phyloP scores from a whole-genome alignment of 169 alveolate genomes.

The Plasmodium relictum region DNA sequence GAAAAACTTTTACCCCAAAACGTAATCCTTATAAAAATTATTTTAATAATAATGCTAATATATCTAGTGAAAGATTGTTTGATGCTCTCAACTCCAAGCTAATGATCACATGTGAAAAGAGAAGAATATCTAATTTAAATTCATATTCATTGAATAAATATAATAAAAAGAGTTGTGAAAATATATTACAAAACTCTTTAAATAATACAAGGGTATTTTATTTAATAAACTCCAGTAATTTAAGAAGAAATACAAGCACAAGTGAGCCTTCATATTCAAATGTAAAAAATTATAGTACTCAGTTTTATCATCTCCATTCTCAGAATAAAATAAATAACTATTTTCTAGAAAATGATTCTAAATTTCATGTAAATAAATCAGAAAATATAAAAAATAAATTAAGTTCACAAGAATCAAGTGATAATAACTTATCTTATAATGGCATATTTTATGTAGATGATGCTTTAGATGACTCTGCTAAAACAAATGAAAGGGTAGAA shows the following conservation, averaged over 20 bases:
- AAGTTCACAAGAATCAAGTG: slow-evolving; percentile 34
- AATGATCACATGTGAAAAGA: slow-evolving; percentile 3
- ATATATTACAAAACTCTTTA: not conserved
- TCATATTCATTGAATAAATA: not conserved
- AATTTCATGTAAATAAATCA: slow-evolving; percentile 39
- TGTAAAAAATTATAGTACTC: slow-evolving; percentile 3
- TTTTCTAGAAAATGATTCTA: not conserved
- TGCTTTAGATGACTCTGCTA: slow-evolving; percentile 19
- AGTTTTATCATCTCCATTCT: slow-evolving; percentile 4
- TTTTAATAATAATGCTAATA: not conserved
- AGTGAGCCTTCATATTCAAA: not conserved
- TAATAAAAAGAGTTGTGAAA: not conserved
- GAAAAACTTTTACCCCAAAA: not conserved
- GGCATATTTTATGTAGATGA: slow-evolving; percentile 45
- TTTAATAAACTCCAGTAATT: not conserved
- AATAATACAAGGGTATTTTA: slow-evolving; percentile 32
- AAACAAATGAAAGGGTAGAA: slow-evolving; percentile 7
- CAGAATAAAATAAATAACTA: not conserved
- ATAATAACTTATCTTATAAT: slow-evolving; percentile 6
- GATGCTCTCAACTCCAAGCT: slow-evolving; percentile 12
- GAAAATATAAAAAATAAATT: slow-evolving; percentile 5
- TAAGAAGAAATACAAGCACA: not conserved
- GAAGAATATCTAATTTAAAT: slow-evolving; percentile 1
- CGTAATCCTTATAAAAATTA: not conserved
- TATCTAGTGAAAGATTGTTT: not conserved